Conservation (phyloP, 805 yeast species). For the Limtongia smithiae region DNA sequence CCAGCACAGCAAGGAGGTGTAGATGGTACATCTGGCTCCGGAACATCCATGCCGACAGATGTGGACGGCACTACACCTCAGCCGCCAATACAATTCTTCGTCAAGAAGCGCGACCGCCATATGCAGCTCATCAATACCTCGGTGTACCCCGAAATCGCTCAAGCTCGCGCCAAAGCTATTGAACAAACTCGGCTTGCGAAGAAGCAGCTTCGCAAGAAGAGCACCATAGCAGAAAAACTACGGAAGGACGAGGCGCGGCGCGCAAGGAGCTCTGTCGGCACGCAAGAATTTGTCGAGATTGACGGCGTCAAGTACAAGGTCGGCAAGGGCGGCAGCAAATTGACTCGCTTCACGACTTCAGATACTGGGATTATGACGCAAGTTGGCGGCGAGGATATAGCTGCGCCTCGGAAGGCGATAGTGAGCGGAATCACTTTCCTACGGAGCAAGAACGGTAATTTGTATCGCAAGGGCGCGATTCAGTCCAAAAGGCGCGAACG, state of each 20-base stretch:
- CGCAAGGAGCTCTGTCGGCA: constrained; percentile 11
- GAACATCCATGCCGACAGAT: too few relatives aligned
- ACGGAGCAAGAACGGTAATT: constrained; percentile 30
- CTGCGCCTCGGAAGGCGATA: constrained; percentile 29
- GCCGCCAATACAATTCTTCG: constrained; percentile 4
- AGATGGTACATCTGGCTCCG: too few relatives aligned
- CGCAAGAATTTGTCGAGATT: constrained; percentile 25
- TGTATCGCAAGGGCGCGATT: constrained; percentile 26
- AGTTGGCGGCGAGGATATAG: not conserved
- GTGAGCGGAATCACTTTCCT: constrained; percentile 32
- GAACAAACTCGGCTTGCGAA: constrained; percentile 25
- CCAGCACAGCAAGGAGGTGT: too few relatives aligned
- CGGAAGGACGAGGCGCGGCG: constrained; percentile 31
- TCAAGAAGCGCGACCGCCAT: constrained; percentile 28
- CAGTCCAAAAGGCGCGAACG: constrained; percentile 14
- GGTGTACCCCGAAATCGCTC: constrained; percentile 24
- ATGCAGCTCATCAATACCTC: constrained; percentile 28
- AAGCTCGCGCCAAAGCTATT: constrained; percentile 28
- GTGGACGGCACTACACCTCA: not conserved
- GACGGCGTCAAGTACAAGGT: constrained; percentile 31
- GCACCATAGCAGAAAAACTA: constrained; percentile 23
- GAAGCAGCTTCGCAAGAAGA: constrained; percentile 22
- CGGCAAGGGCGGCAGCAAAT: constrained; percentile 30
- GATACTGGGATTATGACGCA: not conserved
- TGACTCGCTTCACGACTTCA: constrained; percentile 23